These are phyloP conservation scores for Penicillium sp. DNA, from an alignment of 2,329 filamentous ascomycete genomes.

Conservation along the genomic window DNA sequence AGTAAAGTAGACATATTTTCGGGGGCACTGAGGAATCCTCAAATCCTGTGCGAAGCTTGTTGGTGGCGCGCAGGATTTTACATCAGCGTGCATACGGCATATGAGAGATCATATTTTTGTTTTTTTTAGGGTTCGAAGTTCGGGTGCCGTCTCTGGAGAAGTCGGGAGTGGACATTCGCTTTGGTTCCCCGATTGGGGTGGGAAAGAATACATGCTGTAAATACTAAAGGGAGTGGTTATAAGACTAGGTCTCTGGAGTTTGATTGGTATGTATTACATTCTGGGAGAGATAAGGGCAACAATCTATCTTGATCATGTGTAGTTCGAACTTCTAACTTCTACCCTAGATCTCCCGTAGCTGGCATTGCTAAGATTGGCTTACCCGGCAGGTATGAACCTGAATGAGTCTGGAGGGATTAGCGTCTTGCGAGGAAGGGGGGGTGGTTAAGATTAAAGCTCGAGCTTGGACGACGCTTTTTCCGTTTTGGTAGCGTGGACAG, in stretches of 20 bases:
- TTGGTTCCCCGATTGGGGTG: not conserved
- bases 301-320: no score
- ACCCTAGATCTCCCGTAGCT: no score
- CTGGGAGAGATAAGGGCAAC: no score
- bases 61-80: slow-evolving; percentile 1
- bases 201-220: not conserved
- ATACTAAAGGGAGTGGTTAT: not conserved
- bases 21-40: slow-evolving; percentile 9
- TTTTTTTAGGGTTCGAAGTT: not conserved
- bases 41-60: slow-evolving; percentile 10
- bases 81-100: slow-evolving; percentile 19
- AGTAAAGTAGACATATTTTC: slow-evolving; percentile 17
- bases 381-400: not conserved
- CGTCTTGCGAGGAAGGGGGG: not conserved
- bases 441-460: not conserved
- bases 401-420: no score
- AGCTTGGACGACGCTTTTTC: not conserved
- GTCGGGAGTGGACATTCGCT: not conserved
- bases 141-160: no score
- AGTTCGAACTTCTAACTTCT: no score
- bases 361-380: no score
- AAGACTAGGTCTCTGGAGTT: not conserved
- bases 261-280: not conserved
- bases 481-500: not conserved
- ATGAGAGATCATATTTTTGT: slow-evolving; percentile 25